Evolutionary conservation across 306 rosid genomes (phyloP).

Genomic region (Prinsepia uniflora): DNA sequence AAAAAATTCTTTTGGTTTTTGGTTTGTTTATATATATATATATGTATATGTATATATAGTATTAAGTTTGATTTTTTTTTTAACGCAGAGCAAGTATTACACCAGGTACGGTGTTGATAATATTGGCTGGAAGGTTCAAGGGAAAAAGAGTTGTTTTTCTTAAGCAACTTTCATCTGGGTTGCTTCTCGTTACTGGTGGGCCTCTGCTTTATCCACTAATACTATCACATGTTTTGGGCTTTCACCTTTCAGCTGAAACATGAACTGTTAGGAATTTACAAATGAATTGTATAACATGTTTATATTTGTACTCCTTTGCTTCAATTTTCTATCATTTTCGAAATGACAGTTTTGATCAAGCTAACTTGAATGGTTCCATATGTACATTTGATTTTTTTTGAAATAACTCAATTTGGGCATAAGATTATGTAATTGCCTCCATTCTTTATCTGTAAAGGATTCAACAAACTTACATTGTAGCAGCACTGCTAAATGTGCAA

Average conservation of each 20-base stretch:
- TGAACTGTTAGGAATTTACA: no score
- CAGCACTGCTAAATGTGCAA: neutral
- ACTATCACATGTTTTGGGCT: neutral
- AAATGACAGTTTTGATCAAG: neutral
- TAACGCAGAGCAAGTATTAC: slow-evolving; percentile 28
- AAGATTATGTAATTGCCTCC: neutral
- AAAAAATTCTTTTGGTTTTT: neutral
- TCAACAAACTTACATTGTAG: neutral
- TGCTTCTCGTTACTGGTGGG: slow-evolving; percentile 35
- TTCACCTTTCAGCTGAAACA: no score
- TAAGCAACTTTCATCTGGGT: slow-evolving; percentile 33
- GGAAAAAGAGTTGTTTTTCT: slow-evolving; percentile 39
- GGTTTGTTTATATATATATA: neutral
- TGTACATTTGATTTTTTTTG: neutral
- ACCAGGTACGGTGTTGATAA: slow-evolving; percentile 37
- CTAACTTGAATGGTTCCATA: neutral
- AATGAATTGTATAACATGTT: no score
- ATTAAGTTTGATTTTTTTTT: neutral
- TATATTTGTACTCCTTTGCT: neutral
- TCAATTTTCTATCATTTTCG: no score
- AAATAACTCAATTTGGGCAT: neutral
- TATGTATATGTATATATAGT: no score
- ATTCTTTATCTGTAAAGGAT: neutral
- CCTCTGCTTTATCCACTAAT: neutral
- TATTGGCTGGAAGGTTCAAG: slow-evolving; percentile 36